Percentiles rank a stretch among this genome's conserved stretches.
Conservation (phyloP, 495 filamentous ascomycete genomes). For the Friedmanniomyces simplex region DNA sequence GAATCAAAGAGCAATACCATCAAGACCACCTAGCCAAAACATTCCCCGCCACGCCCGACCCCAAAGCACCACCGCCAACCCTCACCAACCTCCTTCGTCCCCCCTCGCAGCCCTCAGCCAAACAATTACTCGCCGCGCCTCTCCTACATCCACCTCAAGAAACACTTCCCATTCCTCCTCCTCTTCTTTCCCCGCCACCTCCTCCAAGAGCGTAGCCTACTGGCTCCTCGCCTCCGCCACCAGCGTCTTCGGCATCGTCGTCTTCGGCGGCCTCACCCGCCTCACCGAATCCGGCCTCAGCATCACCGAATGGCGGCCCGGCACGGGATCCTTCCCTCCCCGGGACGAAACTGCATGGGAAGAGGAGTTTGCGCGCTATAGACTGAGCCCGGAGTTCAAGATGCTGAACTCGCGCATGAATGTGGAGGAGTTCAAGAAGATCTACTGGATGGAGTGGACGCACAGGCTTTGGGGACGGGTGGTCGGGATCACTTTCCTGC, state of each 20-base stretch:
- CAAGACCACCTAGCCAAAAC: not conserved
- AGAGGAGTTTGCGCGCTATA: constrained; percentile 83
- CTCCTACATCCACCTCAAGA: not conserved
- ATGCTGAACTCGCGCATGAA: constrained; percentile 86
- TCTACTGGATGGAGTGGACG: constrained; percentile 99
- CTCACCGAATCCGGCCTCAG: constrained; percentile 96
- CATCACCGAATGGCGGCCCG: constrained; percentile 98
- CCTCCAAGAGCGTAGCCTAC: constrained; percentile 67
- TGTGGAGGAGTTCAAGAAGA: constrained; percentile 87
- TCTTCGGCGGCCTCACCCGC: constrained; percentile 87
- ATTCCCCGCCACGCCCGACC: not conserved
- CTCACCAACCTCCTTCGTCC: constrained; percentile 4
- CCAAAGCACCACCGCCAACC: not conserved
- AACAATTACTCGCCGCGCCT: constrained; percentile 11
- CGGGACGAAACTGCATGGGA: constrained; percentile 77
- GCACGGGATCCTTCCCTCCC: constrained; percentile 87
- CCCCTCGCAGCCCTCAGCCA: constrained; percentile 21
- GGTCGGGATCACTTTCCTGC: constrained; percentile 77
- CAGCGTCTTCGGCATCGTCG: constrained; percentile 90
- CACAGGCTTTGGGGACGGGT: constrained; percentile 93
- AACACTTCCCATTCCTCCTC: no score
- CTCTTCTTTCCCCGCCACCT: constrained; percentile 60
- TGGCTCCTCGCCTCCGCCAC: constrained; percentile 87
- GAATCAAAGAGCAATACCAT: constrained; percentile 24
- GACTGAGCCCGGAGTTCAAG: constrained; percentile 79